Evolutionary conservation across 1,139 yeast genomes (phyloP).

Genomic region (Wickerhamomyces sp.): DNA sequence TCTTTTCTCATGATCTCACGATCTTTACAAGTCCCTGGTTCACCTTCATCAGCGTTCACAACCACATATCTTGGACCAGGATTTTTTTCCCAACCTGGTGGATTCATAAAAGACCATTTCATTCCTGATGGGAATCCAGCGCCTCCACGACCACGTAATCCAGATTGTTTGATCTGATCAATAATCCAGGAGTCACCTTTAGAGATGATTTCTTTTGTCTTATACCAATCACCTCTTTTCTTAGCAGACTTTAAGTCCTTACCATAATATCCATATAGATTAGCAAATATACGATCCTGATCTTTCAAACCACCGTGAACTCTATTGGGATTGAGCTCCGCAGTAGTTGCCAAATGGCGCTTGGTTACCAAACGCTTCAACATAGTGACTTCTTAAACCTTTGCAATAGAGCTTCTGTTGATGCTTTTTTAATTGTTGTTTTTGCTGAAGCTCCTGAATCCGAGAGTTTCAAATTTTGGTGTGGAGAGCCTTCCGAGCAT

Average conservation of each 20-base stretch:
- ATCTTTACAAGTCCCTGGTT: slow-evolving; percentile 90
- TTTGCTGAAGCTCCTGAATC: too few relatives aligned
- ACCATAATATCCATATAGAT: slow-evolving; percentile 70
- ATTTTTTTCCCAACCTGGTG: slow-evolving; percentile 91
- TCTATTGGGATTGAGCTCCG: slow-evolving; percentile 44
- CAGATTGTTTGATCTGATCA: slow-evolving; percentile 78
- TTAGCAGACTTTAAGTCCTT: slow-evolving; percentile 67
- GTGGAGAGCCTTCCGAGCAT: too few relatives aligned
- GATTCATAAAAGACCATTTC: slow-evolving; percentile 91
- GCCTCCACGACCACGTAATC: slow-evolving; percentile 88
- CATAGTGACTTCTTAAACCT: neutral
- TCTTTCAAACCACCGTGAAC: slow-evolving; percentile 73
- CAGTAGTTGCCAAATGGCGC: slow-evolving; percentile 26
- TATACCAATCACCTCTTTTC: slow-evolving; percentile 86
- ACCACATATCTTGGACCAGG: slow-evolving; percentile 81
- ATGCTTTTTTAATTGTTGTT: neutral
- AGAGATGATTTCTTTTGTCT: slow-evolving; percentile 75
- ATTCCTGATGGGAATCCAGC: slow-evolving; percentile 90
- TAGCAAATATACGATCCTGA: slow-evolving; percentile 82
- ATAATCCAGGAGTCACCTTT: slow-evolving; percentile 89
- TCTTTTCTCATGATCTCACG: slow-evolving; percentile 86
- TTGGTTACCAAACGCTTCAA: slow-evolving; percentile 7
- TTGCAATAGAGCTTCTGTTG: neutral
- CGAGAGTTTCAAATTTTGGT: too few relatives aligned
- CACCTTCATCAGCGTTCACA: slow-evolving; percentile 91